phyloP scores from a whole-genome alignment of 805 yeast genomes.

The Sugiyamaella floridensis region DNA sequence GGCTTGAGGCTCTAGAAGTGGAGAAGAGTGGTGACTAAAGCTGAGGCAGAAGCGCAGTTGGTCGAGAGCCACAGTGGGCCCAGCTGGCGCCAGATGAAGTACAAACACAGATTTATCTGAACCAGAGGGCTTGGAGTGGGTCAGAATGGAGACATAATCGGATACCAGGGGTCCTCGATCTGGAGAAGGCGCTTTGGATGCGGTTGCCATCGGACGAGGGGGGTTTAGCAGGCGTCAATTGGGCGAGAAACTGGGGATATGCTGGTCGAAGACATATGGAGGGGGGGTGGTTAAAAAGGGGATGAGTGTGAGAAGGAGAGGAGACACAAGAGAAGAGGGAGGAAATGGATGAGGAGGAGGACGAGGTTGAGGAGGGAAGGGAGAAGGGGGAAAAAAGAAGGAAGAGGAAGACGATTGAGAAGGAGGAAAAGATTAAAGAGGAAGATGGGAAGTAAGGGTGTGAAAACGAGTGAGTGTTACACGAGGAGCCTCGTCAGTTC shows the following conservation, averaged over 20 bases:
- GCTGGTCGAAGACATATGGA: neutral
- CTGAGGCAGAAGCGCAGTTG: constrained; percentile 6
- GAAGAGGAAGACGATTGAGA: neutral
- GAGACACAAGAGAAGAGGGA: neutral
- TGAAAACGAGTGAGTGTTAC: no score
- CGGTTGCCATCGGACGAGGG: neutral
- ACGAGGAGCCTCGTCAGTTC: no score
- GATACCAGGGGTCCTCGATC: neutral
- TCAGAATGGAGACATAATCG: constrained; percentile 6
- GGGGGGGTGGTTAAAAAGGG: neutral
- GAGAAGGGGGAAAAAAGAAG: neutral
- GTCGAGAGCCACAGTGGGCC: constrained; percentile 33
- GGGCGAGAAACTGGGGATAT: neutral
- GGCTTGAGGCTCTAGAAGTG: neutral
- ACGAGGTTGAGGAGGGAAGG: no score
- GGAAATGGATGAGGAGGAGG: neutral
- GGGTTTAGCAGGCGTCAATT: neutral
- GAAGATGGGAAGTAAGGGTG: neutral
- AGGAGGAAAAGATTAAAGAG: neutral
- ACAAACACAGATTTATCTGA: constrained; percentile 10
- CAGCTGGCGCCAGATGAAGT: constrained; percentile 58
- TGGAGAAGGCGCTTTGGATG: neutral
- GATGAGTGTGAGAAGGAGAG: neutral
- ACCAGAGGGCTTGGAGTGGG: constrained; percentile 12
- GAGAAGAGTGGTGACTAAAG: constrained; percentile 8